phyloP scores from a whole-genome alignment of 1,284 basidiomycete species.

The Moniliella sp. region DNA sequence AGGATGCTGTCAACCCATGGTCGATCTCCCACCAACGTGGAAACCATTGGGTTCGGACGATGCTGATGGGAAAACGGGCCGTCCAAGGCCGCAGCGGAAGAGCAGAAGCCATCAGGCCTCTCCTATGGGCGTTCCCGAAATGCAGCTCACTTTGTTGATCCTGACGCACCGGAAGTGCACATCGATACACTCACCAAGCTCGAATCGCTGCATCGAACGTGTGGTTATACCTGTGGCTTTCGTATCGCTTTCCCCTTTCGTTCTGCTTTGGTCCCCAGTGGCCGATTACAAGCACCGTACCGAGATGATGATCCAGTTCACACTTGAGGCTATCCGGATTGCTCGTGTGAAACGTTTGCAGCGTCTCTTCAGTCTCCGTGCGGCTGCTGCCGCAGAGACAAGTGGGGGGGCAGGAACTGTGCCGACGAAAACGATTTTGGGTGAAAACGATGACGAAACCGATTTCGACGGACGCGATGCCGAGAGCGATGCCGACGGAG shows the following conservation, averaged over 20 bases:
- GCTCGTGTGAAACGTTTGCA: constrained; percentile 15
- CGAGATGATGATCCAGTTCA: constrained; percentile 47
- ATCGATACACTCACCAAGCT: constrained; percentile 38
- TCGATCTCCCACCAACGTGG: no score
- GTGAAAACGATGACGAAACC: no score
- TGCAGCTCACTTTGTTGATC: constrained; percentile 2
- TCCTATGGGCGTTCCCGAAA: constrained; percentile 2
- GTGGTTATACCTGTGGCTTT: constrained; percentile 68
- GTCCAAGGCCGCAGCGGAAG: constrained; percentile 2
- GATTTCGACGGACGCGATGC: no score
- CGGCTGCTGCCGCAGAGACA: no score
- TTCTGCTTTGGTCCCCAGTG: constrained; percentile 47
- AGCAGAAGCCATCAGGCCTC: constrained; percentile 5
- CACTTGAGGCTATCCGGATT: constrained; percentile 27
- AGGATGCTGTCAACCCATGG: no score
- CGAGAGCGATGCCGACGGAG: no score
- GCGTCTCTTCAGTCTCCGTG: no score
- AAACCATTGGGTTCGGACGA: no score
- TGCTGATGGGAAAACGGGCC: background rate
- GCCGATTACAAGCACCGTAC: constrained; percentile 44
- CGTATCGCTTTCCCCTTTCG: constrained; percentile 51
- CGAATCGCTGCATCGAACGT: constrained; percentile 64
- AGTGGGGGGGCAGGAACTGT: no score
- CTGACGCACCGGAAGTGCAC: constrained; percentile 11
- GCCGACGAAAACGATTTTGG: no score